Evolutionary conservation across 1,139 yeast species (phyloP), one percentile per base, ranked within the genome.

Genomic region (Suhomyces guaymorum): DNA sequence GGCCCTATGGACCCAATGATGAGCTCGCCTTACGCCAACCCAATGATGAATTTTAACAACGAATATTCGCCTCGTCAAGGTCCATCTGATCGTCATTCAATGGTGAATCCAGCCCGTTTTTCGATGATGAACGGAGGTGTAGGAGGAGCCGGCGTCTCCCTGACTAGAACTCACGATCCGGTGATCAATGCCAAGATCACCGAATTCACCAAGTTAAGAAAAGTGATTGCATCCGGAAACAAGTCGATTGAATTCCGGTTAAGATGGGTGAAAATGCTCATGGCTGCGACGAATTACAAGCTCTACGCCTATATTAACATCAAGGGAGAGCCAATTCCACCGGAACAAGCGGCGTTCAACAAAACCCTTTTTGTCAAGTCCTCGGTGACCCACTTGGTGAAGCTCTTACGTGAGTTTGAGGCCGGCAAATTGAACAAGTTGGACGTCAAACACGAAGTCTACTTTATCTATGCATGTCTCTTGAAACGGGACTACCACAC

Each of bases 241-340:
- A 71, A 71, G 47, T 53, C 72, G 1, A 54, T 61, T 30, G 75
- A 69, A 39, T 70, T 57, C 48, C 54, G 76, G 33, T 54, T 70
- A 33, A 58, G 61, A 46, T 71, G 77, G 77, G 61, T 66, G 22
- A 66, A 67, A 43, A 66, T 66, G 73, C 57, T 71, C 46, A 60
- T 71, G 24, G 49, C 51, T 19, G 73, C 75, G 9, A 62, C 70
- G 23, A 70, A 68, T 46, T 61, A 52, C 47, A 61, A 63, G 44
- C 55, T 71, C 20, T 70, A 66, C 44, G 56, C 67, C 7, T 69
- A 62, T 42, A 63, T 71, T 37, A 70, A 67, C 47, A 68, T 71
- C 38, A 68, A 66, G 51, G 77, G 77, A 15, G 73, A 69, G 38
- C 56, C 57, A 11, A 53, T 66, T n/a, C 39, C 50, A 4, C 53